phyloP scores from a whole-genome alignment of 2,329 filamentous ascomycete species.

The Exophiala viscosa region DNA sequence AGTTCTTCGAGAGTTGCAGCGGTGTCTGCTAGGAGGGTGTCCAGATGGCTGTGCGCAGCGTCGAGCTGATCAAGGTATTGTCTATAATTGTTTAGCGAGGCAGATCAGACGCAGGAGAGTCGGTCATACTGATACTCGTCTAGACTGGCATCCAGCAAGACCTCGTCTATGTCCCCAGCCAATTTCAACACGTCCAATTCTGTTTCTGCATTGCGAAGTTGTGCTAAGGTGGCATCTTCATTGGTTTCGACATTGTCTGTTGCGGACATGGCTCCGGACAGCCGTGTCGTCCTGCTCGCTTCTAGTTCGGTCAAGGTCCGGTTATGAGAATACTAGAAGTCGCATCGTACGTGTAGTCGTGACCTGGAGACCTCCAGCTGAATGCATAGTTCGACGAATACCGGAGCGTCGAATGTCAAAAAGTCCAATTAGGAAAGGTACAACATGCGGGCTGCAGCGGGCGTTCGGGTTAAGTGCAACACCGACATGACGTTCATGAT shows the following conservation, averaged over 20 bases:
- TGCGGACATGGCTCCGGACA: slow-evolving; percentile 7
- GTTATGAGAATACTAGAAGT: slow-evolving; percentile 1
- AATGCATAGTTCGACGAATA: neutral
- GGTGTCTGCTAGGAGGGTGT: slow-evolving; percentile 72
- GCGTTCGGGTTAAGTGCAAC: neutral
- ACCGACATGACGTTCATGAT: slow-evolving; percentile 12
- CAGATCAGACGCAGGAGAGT: slow-evolving; percentile 9
- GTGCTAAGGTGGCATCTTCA: slow-evolving; percentile 21
- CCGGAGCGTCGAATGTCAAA: neutral
- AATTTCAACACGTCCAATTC: slow-evolving; percentile 58
- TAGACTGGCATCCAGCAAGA: slow-evolving; percentile 76
- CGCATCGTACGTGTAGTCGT: neutral
- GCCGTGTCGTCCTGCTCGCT: neutral
- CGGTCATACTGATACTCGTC: slow-evolving; percentile 71
- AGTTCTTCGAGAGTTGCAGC: slow-evolving; percentile 71
- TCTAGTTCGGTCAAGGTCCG: neutral
- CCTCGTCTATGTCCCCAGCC: slow-evolving; percentile 59
- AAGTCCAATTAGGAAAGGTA: neutral
- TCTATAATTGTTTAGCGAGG: slow-evolving; percentile 40
- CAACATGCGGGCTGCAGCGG: neutral
- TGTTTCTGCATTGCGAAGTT: slow-evolving; percentile 37
- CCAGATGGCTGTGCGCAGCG: slow-evolving; percentile 76
- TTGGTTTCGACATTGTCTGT: neutral
- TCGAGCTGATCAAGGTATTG: slow-evolving; percentile 77
- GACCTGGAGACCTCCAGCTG: neutral